Evolutionary conservation across 768 basidiomycete genomes (phyloP).

Genomic region (Lenzites betulinus): DNA sequence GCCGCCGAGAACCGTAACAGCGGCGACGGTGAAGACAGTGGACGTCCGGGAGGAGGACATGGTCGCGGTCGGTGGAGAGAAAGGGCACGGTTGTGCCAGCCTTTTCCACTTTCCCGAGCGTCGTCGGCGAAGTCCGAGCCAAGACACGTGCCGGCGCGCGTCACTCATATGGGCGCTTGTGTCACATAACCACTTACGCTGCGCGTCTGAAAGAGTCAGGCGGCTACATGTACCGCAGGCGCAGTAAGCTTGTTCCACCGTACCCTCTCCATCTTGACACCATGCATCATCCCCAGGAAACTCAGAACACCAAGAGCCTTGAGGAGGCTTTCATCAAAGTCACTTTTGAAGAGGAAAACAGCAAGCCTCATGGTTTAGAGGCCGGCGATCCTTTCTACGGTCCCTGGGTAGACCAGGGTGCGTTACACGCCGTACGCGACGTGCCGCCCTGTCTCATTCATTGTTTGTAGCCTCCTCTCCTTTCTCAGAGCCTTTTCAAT

Average conservation of each 20-base stretch:
- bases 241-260: no score
- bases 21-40: constrained; percentile 43
- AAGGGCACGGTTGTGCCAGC: constrained; percentile 15
- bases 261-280: neutral
- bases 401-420: constrained; percentile 57
- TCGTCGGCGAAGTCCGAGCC: constrained; percentile 15
- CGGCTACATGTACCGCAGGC: no score
- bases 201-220: neutral
- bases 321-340: constrained; percentile 50
- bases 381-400: constrained; percentile 44
- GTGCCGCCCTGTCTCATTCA: neutral
- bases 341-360: constrained; percentile 39
- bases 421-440: neutral
- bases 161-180: neutral
- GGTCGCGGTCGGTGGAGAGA: constrained; percentile 25
- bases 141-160: constrained; percentile 7
- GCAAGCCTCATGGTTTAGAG: neutral
- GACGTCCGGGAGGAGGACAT: constrained; percentile 36
- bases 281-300: neutral
- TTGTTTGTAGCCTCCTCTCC: constrained; percentile 50
- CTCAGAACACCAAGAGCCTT: constrained; percentile 20
- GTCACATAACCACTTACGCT: neutral
- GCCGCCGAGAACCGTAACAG: constrained; percentile 49
- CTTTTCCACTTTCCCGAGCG: constrained; percentile 4
- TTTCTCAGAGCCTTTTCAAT: constrained; percentile 42